Evolutionary conservation across 2,329 filamentous ascomycete genomes (phyloP).

Genomic region (Aspergillus clavatus): DNA sequence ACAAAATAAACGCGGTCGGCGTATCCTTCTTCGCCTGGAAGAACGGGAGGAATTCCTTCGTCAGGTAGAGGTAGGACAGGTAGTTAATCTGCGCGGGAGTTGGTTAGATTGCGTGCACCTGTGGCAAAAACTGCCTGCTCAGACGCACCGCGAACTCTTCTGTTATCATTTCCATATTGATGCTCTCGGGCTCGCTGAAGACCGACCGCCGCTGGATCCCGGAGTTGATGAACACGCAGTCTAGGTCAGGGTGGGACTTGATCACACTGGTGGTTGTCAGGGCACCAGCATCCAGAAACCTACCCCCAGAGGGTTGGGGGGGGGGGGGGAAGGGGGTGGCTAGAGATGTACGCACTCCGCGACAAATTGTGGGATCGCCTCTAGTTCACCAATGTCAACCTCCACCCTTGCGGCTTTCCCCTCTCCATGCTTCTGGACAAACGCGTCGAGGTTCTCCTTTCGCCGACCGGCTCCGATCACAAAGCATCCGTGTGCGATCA

Average conservation of each 20-base stretch:
- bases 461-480: conserved; percentile 49
- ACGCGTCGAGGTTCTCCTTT: conserved; percentile 48
- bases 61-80: conserved; percentile 46
- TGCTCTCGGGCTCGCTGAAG: conserved; percentile 45
- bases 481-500: conserved; percentile 45
- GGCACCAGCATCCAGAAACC: neutral
- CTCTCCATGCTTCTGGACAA: conserved; percentile 44
- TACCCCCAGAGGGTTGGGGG: too few species aligned
- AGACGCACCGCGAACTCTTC: conserved; percentile 47
- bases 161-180: conserved; percentile 43
- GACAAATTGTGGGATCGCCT: conserved; percentile 11
- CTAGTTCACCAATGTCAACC: conserved; percentile 50
- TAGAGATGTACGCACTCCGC: conserved; percentile 31
- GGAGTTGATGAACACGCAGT: conserved; percentile 50
- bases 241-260: conserved; percentile 46
- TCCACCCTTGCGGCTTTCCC: conserved; percentile 43
- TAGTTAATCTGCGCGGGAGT: conserved; percentile 33
- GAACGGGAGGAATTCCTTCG: conserved; percentile 48
- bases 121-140: too few species aligned
- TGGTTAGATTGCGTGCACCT: too few species aligned
- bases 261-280: conserved; percentile 22
- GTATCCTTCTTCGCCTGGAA: conserved; percentile 41
- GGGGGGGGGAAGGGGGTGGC: too few species aligned
- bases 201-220: conserved; percentile 50
- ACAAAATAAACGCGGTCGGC: conserved; percentile 41